These are phyloP conservation scores for Leccinum variicolor DNA, from an alignment of 768 basidiomycete genomes.

Conservation along the genomic window DNA sequence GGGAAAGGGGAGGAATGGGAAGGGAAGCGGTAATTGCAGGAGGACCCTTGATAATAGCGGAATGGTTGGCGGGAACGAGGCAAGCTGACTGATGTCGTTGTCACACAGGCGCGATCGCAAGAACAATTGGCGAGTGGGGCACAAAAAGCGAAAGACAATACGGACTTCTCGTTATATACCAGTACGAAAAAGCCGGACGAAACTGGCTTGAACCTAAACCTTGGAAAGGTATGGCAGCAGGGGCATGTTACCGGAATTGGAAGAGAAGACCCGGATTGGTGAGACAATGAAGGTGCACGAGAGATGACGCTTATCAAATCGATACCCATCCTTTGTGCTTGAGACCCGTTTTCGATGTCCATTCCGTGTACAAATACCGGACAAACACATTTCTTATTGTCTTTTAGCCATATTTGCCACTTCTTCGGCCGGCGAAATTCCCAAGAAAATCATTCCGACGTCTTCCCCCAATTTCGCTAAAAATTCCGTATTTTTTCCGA, in stretches of 20 bases:
- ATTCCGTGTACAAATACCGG: constrained; percentile 39
- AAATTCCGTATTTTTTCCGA: constrained; percentile 31
- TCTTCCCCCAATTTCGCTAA: constrained; percentile 26
- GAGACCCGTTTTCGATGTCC: constrained; percentile 35
- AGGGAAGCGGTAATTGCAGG: constrained; percentile 14
- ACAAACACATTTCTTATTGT: constrained; percentile 49
- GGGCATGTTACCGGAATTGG: constrained; percentile 20
- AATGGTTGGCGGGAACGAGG: constrained; percentile 40
- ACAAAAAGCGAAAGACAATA: constrained; percentile 58
- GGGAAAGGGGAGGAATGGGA: constrained; percentile 33
- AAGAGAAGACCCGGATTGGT: constrained; percentile 21
- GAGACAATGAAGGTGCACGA: constrained; percentile 33
- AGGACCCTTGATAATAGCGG: constrained; percentile 38
- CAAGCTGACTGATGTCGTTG: constrained; percentile 46
- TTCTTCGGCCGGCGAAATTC: constrained; percentile 36
- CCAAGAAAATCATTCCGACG: constrained; percentile 23
- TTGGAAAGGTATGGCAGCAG: constrained; percentile 19
- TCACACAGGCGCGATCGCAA: constrained; percentile 42
- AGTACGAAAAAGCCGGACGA: constrained; percentile 25
- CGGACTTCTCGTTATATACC: constrained; percentile 52
- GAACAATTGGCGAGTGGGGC: constrained; percentile 69
- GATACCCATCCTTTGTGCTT: constrained; percentile 27
- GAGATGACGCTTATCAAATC: constrained; percentile 31
- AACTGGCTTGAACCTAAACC: constrained; percentile 37
- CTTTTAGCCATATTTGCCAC: constrained; percentile 30